A percentile compares a stretch with the other conserved stretches of the same genome.
These are phyloP conservation scores for Cupressus sempervirens DNA, from an alignment of 75 land plant genomes.

Conservation along the genomic window DNA sequence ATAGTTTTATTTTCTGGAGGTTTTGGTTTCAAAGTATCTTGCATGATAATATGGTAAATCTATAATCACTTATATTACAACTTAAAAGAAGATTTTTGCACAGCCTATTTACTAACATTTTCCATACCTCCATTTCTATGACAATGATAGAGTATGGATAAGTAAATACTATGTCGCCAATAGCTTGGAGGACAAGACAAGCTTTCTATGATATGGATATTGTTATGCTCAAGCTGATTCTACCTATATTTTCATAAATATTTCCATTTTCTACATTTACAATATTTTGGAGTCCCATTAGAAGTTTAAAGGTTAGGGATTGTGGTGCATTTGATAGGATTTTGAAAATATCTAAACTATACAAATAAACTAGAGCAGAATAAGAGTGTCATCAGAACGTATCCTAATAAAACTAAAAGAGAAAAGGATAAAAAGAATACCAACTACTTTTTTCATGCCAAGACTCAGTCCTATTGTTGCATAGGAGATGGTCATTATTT, in stretches of 20 bases:
- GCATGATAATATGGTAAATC: no score
- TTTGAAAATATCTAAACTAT: not conserved
- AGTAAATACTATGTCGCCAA: conserved; percentile 89
- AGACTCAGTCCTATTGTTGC: conserved; percentile 23
- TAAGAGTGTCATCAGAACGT: no score
- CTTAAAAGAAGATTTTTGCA: no score
- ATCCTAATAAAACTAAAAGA: no score
- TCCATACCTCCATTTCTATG: conserved; percentile 31
- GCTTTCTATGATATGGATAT: conserved; percentile 29
- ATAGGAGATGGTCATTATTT: conserved; percentile 20
- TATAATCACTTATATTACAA: no score
- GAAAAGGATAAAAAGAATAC: conserved; percentile 5
- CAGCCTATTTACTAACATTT: no score
- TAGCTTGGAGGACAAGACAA: conserved; percentile 57
- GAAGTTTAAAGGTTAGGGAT: no score
- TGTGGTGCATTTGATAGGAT: no score
- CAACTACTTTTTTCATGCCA: conserved; percentile 14
- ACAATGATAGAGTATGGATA: conserved; percentile 65
- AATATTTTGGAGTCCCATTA: no score
- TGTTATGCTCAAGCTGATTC: conserved; percentile 24
- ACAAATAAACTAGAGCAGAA: not conserved
- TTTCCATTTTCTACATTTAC: conserved; percentile 26
- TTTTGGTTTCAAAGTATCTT: no score
- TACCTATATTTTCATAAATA: conserved; percentile 52
- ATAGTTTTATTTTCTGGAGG: no score